Percentiles rank a stretch among this genome's conserved stretches.
These are phyloP conservation scores for Trichosphaerium sp. DNA, from an alignment of 78 protist genomes.

Conservation along the genomic window DNA sequence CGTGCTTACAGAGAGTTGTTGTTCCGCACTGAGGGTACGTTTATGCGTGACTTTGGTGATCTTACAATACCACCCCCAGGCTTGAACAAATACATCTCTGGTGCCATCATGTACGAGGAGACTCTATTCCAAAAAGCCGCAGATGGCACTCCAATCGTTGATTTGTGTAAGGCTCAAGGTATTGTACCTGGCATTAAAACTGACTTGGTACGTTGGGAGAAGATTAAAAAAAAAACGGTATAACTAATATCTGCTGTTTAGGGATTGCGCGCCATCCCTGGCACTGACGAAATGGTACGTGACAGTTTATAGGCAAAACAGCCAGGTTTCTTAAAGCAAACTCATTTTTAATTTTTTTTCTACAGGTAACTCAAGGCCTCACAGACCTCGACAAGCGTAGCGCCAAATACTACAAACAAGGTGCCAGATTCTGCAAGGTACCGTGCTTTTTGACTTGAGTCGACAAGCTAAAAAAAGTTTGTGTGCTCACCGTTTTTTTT, in stretches of 20 bases:
- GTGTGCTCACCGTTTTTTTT: neutral
- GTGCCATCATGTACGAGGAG: slow-evolving; percentile 86
- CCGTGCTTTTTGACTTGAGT: too few relatives aligned
- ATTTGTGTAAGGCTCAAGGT: slow-evolving; percentile 40
- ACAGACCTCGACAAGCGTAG: slow-evolving; percentile 71
- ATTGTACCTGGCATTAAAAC: slow-evolving; percentile 83
- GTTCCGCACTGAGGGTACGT: slow-evolving; percentile 43
- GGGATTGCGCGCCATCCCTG: slow-evolving; percentile 43
- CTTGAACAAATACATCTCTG: slow-evolving; percentile 63
- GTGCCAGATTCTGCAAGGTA: slow-evolving; percentile 95
- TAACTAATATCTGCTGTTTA: slow-evolving; percentile 2
- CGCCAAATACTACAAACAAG: slow-evolving; percentile 68
- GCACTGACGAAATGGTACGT: slow-evolving; percentile 63
- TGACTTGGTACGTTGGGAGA: slow-evolving; percentile 65
- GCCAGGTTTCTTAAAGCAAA: neutral
- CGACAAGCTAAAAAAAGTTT: too few relatives aligned
- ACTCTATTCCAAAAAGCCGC: slow-evolving; percentile 67
- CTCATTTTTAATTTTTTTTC: neutral
- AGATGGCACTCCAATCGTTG: slow-evolving; percentile 67
- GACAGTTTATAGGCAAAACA: too few relatives aligned
- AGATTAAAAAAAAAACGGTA: neutral
- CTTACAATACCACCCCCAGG: neutral
- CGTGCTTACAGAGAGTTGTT: slow-evolving; percentile 81
- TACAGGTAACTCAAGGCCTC: slow-evolving; percentile 85
- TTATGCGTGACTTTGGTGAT: neutral